Conservation (phyloP, 352 stramenopile species). For the Globisporangium abappressorium region DNA sequence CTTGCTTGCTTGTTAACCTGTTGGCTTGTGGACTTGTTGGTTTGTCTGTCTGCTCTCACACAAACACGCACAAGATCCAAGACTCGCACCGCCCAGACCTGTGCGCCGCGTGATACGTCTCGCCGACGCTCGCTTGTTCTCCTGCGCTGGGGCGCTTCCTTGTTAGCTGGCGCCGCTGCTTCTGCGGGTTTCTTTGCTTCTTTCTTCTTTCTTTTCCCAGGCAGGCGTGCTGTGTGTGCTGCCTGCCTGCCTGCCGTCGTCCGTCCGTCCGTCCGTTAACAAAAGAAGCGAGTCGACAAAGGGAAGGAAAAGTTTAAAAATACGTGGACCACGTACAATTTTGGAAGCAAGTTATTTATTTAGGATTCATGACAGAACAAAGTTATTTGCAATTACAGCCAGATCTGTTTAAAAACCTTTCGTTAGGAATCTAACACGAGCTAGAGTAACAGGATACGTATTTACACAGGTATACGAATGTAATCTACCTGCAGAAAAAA, state of each 20-base stretch:
- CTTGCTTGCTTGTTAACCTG: constrained; percentile 3
- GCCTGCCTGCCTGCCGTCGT: neutral
- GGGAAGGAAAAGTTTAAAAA: neutral
- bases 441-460: neutral
- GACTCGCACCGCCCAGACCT: neutral
- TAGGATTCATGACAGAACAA: neutral
- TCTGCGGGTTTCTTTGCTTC: constrained; percentile 6
- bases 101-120: neutral
- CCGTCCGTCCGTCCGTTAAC: constrained; percentile 11
- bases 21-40: neutral
- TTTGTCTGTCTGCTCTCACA: constrained; percentile 1
- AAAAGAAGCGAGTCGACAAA: constrained; percentile 3
- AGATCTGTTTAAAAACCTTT: neutral
- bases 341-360: neutral
- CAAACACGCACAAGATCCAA: neutral
- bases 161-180: neutral
- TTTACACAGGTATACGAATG: neutral
- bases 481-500: neutral
- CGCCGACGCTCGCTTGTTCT: neutral
- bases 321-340: neutral
- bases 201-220: constrained; percentile 15
- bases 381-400: neutral
- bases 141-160: neutral
- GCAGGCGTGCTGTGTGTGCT: neutral
- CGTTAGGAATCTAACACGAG: neutral